Conservation (phyloP, 768 basidiomycete species). For the Russula ochroleuca region DNA sequence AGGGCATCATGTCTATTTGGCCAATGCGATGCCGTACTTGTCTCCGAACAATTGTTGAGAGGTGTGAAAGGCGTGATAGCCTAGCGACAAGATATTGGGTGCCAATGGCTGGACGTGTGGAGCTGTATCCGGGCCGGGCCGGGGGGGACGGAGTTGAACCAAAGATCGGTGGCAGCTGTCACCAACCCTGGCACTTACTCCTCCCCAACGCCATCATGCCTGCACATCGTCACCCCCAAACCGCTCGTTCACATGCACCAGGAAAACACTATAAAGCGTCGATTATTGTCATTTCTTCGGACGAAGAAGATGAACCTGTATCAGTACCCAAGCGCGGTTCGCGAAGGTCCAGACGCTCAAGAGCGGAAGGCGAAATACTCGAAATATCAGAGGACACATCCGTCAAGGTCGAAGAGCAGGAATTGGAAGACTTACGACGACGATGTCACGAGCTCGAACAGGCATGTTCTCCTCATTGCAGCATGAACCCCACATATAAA, state of each 20-base stretch:
- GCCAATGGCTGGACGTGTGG: too few relatives aligned
- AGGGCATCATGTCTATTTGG: not conserved
- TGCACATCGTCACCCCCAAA: conserved; percentile 10
- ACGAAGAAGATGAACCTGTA: conserved; percentile 17
- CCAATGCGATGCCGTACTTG: not conserved
- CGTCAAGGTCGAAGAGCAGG: conserved; percentile 16
- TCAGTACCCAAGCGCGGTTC: not conserved
- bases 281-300: conserved; percentile 24
- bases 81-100: not conserved
- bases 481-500: not conserved
- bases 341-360: conserved; percentile 9
- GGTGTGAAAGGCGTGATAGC: not conserved
- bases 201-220: conserved; percentile 11
- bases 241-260: conserved; percentile 1
- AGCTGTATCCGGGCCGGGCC: conserved; percentile 13
- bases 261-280: conserved; percentile 1
- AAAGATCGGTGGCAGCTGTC: too few relatives aligned
- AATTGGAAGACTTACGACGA: conserved; percentile 4
- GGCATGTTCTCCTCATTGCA: not conserved
- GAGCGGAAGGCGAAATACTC: conserved; percentile 1
- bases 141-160: not conserved
- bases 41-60: too few relatives aligned
- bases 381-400: conserved; percentile 16
- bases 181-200: not conserved
- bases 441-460: conserved; percentile 18